phyloP scores from a whole-genome alignment of 371 early-diverging fungal genomes.

The Rhizomucor pusillus region DNA sequence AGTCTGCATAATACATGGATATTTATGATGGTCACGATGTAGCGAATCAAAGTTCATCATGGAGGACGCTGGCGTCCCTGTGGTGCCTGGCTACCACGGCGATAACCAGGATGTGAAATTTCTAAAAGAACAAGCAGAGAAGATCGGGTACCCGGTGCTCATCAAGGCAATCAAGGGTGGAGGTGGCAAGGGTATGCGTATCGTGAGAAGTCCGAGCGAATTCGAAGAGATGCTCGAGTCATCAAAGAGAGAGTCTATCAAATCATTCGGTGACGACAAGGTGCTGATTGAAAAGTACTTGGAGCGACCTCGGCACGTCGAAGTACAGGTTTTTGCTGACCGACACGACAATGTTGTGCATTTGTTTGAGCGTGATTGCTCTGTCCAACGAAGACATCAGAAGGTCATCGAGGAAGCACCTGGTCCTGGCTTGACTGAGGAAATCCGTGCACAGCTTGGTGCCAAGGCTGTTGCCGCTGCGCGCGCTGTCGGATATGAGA shows the following conservation, averaged over 20 bases:
- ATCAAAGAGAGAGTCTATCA: constrained; percentile 82
- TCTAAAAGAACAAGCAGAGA: constrained; percentile 72
- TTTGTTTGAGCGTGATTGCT: constrained; percentile 97
- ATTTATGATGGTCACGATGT: no score
- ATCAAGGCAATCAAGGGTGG: constrained; percentile 97
- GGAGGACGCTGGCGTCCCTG: constrained; percentile 85
- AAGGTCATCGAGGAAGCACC: constrained; percentile 93
- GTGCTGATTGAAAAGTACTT: constrained; percentile 93
- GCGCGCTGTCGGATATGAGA: constrained; percentile 87
- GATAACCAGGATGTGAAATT: constrained; percentile 79
- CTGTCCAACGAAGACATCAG: constrained; percentile 96
- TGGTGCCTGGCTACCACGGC: constrained; percentile 95
- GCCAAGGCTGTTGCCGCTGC: constrained; percentile 92
- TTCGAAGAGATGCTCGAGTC: constrained; percentile 86
- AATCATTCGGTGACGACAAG: constrained; percentile 89
- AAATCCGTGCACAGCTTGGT: constrained; percentile 76
- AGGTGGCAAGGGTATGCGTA: constrained; percentile 94
- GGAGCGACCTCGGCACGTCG: constrained; percentile 87
- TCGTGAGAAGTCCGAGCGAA: constrained; percentile 73
- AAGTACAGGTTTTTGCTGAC: constrained; percentile 97
- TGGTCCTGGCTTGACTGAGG: constrained; percentile 71
- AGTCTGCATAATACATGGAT: no score
- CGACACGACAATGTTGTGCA: constrained; percentile 84
- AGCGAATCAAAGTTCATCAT: constrained; percentile 92
- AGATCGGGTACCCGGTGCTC: constrained; percentile 92